Conservation (phyloP, 2,329 filamentous ascomycete genomes). For the Beauveria caledonica region DNA sequence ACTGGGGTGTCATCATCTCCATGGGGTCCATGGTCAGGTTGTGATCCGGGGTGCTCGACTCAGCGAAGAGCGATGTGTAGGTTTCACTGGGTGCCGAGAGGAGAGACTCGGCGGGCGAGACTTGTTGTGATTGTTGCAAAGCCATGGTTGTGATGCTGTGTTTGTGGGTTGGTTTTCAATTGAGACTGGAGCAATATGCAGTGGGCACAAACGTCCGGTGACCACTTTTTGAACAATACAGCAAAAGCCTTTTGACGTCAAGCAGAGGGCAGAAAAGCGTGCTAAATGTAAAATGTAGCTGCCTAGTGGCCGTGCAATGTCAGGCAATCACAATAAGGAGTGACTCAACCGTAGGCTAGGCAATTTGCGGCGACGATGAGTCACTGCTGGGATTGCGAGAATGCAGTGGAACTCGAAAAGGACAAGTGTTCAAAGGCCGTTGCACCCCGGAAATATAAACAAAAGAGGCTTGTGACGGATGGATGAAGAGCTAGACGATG, state of each 20-base stretch:
- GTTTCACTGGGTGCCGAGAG: slow-evolving; percentile 42
- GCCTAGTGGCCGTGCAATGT: slow-evolving; percentile 11
- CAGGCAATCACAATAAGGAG: slow-evolving; percentile 10
- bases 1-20: slow-evolving; percentile 43
- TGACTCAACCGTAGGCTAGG: slow-evolving; percentile 9
- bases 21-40: slow-evolving; percentile 32
- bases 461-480: background rate
- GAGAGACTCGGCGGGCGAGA: slow-evolving; percentile 46
- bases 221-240: slow-evolving; percentile 1
- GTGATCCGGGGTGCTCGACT: slow-evolving; percentile 22
- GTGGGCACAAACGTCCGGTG: background rate
- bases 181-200: background rate
- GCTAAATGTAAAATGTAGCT: background rate
- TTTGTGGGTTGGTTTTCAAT: slow-evolving; percentile 5
- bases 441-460: slow-evolving; percentile 2
- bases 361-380: slow-evolving; percentile 14
- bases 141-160: slow-evolving; percentile 10
- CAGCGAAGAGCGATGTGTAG: slow-evolving; percentile 40
- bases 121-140: slow-evolving; percentile 17
- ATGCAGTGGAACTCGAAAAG: slow-evolving; percentile 13
- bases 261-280: slow-evolving; percentile 16
- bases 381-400: slow-evolving; percentile 13
- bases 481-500: background rate
- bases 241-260: slow-evolving; percentile 6
- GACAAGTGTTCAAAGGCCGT: slow-evolving; percentile 21